Evolutionary conservation across 192 early-diverging fungal species (phyloP), one percentile per base, ranked within the genome.

Genomic region (Backusella mclennaniae): DNA sequence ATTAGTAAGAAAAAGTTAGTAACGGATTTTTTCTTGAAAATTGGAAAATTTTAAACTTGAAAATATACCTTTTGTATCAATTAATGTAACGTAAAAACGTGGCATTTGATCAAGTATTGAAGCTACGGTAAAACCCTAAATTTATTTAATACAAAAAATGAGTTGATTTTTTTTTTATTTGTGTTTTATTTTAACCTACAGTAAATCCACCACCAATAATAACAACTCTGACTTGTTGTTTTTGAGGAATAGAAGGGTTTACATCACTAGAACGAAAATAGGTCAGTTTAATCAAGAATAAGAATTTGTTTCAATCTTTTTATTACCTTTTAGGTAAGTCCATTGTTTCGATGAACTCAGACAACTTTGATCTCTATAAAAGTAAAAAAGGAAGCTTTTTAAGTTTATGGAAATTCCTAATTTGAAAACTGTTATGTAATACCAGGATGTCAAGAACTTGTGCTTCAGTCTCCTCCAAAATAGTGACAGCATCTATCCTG

Each of bases 201-300:
- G 74, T 76, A 52, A 83, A 83, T 19, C 82, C 82, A 29, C 82
- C 82, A 49, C 82, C 82, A 66, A 83, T 67, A 67, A 83, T 80
- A 29, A 71, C 72, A 15, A 83, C 73, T 36, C 56, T 67, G 17
- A 71, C 53, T 19, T 71, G 76, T 4, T 59, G 44, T 15, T 71
- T 72, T 35, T 38, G 49, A 59, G 53, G 53, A 33, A 63, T 59
- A 38, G 73, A 74, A n/a, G 56, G 56, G 56, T 29, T 11, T 4
- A 63, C 56, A 63, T 63, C 56, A 63, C 56, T 63, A 31, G 3
- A 63, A 63, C 7, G 4, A 63, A 63, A 63, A 63, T 29, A 31
- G 23, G 9, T 63, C 56, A 46, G n/a, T 39, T 41, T 71, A 44
- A 49, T 49, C 15, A 49, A 49, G 36, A 71, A 31, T 12, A 19